Conservation (phyloP, 2,329 filamentous ascomycete species). For the Ploettnerulaceae sp. region DNA sequence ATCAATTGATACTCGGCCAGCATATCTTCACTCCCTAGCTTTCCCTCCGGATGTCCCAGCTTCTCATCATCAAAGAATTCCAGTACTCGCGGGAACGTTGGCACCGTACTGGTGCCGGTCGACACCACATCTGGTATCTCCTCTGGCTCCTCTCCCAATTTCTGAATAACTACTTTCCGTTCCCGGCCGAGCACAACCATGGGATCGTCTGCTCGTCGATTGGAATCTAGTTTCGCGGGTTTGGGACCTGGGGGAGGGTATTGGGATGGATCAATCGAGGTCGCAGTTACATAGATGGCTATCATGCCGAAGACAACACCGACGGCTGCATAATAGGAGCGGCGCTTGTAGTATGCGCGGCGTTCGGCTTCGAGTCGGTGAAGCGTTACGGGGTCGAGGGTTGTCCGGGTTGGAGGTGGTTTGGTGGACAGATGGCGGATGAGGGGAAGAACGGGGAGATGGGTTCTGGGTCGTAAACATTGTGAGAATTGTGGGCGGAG, state of each 20-base stretch:
- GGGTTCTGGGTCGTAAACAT: slow-evolving; percentile 10
- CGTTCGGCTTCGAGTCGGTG: slow-evolving; percentile 28
- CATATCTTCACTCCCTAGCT: slow-evolving; percentile 12
- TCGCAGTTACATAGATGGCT: slow-evolving; percentile 32
- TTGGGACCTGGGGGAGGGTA: slow-evolving; percentile 8
- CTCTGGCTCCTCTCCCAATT: slow-evolving; percentile 30
- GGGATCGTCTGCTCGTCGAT: slow-evolving; percentile 24
- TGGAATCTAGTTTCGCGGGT: slow-evolving; percentile 23
- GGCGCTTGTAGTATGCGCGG: slow-evolving; percentile 30
- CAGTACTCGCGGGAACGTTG: slow-evolving; percentile 30
- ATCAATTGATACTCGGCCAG: slow-evolving; percentile 76
- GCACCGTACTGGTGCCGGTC: slow-evolving; percentile 32
- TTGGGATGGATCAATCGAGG: slow-evolving; percentile 26
- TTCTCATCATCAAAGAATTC: slow-evolving; percentile 28
- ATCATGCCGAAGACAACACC: slow-evolving; percentile 31
- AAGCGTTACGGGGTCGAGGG: slow-evolving; percentile 27
- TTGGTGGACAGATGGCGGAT: slow-evolving; percentile 1
- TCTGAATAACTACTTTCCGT: slow-evolving; percentile 30
- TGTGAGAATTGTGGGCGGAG: slow-evolving; percentile 7
- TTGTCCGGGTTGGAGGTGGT: slow-evolving; percentile 5
- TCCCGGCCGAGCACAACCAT: slow-evolving; percentile 29
- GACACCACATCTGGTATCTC: slow-evolving; percentile 38
- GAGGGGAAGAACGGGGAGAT: neutral
- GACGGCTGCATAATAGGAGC: slow-evolving; percentile 27
- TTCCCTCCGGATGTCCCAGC: slow-evolving; percentile 6